These are phyloP conservation scores for Magnaporthiopsis rhizophila DNA, from an alignment of 2,329 filamentous ascomycete species.

Conservation along the genomic window DNA sequence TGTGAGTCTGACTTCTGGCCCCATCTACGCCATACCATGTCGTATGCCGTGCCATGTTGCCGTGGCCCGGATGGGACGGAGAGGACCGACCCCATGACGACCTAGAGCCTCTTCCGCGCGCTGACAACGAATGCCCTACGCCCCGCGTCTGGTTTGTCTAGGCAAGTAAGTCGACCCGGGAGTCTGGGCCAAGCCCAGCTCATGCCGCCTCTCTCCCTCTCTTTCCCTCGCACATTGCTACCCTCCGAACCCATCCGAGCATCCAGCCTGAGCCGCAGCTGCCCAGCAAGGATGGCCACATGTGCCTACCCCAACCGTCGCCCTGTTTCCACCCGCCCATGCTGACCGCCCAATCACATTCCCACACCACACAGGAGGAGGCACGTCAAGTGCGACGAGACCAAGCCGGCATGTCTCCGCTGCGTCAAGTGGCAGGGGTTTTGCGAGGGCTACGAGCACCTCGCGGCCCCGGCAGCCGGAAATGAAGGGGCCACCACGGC, in stretches of 20 bases:
- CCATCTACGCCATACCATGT: neutral
- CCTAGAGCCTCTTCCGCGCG: neutral
- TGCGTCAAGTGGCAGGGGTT: conserved; percentile 21
- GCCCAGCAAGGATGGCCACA: neutral
- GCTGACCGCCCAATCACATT: neutral
- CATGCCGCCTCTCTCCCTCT: neutral
- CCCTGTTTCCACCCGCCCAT: neutral
- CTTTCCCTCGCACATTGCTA: neutral
- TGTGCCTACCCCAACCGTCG: neutral
- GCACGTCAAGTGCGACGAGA: conserved; percentile 20
- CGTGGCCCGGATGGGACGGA: neutral
- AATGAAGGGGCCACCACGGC: neutral
- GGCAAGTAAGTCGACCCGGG: conserved; percentile 10
- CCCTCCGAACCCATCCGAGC: neutral
- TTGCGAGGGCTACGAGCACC: conserved; percentile 21
- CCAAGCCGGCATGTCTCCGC: conserved; percentile 20
- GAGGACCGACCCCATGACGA: neutral
- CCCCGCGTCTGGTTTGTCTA: neutral
- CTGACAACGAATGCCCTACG: neutral
- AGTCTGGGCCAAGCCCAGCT: neutral
- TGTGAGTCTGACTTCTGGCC: conserved; percentile 13
- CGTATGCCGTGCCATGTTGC: neutral
- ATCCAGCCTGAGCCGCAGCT: neutral
- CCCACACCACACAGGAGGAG: conserved; percentile 15
- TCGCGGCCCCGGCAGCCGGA: neutral